Percentiles rank a stretch among this genome's conserved stretches.
These are phyloP conservation scores for Trichoderma polysporum DNA, from an alignment of 2,329 filamentous ascomycete genomes.

Conservation along the genomic window DNA sequence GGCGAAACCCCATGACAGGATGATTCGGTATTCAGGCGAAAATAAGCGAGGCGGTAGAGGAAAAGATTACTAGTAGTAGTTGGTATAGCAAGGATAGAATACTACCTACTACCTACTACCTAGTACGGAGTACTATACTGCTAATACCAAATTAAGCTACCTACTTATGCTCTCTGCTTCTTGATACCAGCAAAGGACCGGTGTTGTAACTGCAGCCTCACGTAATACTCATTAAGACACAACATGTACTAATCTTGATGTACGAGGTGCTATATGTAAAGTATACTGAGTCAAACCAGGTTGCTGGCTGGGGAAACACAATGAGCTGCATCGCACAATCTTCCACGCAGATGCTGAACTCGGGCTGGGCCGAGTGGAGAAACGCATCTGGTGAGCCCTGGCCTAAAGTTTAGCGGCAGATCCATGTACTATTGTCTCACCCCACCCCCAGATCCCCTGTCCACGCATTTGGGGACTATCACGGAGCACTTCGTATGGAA, in stretches of 20 bases:
- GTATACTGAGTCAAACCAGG: background rate
- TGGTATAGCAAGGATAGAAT: background rate
- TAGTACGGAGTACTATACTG: no score
- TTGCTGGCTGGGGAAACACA: background rate
- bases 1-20: background rate
- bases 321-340: constrained; percentile 1
- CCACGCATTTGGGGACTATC: background rate
- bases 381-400: background rate
- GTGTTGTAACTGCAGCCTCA: background rate
- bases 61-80: no score
- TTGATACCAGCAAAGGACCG: no score
- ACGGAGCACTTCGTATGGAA: no score
- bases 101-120: background rate
- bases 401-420: constrained; percentile 17
- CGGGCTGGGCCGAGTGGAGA: background rate
- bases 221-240: background rate
- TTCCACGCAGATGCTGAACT: background rate
- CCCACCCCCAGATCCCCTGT: background rate
- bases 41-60: background rate
- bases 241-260: background rate
- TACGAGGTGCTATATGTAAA: background rate
- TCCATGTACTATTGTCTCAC: background rate
- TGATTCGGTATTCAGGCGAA: background rate
- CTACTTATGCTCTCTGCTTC: no score
- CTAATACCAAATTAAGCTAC: no score